These are phyloP conservation scores for Maudiozyma humilis DNA, from an alignment of 1,139 yeast genomes.

Conservation along the genomic window DNA sequence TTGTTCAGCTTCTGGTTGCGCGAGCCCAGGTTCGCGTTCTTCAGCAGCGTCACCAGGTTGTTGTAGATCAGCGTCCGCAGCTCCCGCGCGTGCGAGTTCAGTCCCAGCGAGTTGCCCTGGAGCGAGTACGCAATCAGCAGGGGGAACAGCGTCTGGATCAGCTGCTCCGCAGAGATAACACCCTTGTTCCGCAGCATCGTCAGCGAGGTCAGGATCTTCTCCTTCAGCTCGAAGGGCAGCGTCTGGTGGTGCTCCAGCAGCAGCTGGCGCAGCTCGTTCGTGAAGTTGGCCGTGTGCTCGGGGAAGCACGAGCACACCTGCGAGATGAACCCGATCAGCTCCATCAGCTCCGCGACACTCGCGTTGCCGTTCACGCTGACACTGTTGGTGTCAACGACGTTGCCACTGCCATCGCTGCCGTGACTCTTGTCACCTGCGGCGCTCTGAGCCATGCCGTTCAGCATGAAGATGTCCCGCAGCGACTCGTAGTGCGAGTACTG, in stretches of 20 bases:
- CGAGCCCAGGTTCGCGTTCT: constrained; percentile 74
- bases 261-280: constrained; percentile 65
- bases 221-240: constrained; percentile 76
- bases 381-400: constrained; percentile 11
- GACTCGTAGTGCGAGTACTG: constrained; percentile 92
- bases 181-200: constrained; percentile 86
- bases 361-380: constrained; percentile 10
- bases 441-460: constrained; percentile 22
- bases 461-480: constrained; percentile 70
- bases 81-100: constrained; percentile 64
- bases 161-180: constrained; percentile 67
- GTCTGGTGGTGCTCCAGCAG: constrained; percentile 70
- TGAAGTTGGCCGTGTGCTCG: constrained; percentile 75
- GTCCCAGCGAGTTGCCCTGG: constrained; percentile 40
- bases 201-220: constrained; percentile 81
- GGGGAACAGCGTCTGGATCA: constrained; percentile 85
- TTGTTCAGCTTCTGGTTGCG: constrained; percentile 75
- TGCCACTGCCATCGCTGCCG: constrained; percentile 15
- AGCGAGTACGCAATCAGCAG: constrained; percentile 48
- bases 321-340: constrained; percentile 79
- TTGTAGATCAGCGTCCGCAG: constrained; percentile 76
- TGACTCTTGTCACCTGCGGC: background rate
- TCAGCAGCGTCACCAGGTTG: constrained; percentile 67
- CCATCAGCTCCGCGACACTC: constrained; percentile 67
- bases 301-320: constrained; percentile 90